Percentiles rank a stretch among this genome's conserved stretches.
These are phyloP conservation scores for Coniochaeta pulveracea DNA, from an alignment of 2,329 filamentous ascomycete genomes.

Conservation along the genomic window DNA sequence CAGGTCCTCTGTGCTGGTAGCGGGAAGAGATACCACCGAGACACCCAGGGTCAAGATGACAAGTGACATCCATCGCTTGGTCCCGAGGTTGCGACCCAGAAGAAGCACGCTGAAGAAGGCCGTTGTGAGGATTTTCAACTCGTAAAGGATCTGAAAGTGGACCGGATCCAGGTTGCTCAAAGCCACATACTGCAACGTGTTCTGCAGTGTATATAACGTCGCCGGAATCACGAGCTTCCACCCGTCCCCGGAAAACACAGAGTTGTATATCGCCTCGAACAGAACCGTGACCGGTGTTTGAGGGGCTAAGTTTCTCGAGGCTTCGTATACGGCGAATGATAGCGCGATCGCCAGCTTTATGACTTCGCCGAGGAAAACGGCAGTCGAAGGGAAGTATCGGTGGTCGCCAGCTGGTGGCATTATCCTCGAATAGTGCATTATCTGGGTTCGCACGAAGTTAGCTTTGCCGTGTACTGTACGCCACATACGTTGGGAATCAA, in stretches of 20 bases:
- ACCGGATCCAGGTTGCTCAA: conserved; percentile 86
- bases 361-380: conserved; percentile 86
- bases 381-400: conserved; percentile 87
- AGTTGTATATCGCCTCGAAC: conserved; percentile 66
- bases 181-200: conserved; percentile 86
- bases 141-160: conserved; percentile 87
- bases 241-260: conserved; percentile 79
- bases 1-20: conserved; percentile 39
- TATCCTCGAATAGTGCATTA: conserved; percentile 89
- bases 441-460: conserved; percentile 42
- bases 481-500: conserved; percentile 8
- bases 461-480: too few species aligned
- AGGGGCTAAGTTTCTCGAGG: conserved; percentile 64
- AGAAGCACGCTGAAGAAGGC: conserved; percentile 78
- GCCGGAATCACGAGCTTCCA: conserved; percentile 93
- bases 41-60: conserved; percentile 73
- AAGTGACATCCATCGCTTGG: conserved; percentile 70
- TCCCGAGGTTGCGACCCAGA: conserved; percentile 57
- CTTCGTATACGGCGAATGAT: conserved; percentile 79
- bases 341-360: conserved; percentile 81
- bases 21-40: conserved; percentile 72
- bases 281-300: conserved; percentile 72
- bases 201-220: conserved; percentile 79
- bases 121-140: conserved; percentile 87
- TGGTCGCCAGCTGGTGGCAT: conserved; percentile 80